Percentiles rank a stretch among this genome's conserved stretches.
Evolutionary conservation across 139 green algal genomes (phyloP).

Genomic region (Astrephomene gubernaculifera): DNA sequence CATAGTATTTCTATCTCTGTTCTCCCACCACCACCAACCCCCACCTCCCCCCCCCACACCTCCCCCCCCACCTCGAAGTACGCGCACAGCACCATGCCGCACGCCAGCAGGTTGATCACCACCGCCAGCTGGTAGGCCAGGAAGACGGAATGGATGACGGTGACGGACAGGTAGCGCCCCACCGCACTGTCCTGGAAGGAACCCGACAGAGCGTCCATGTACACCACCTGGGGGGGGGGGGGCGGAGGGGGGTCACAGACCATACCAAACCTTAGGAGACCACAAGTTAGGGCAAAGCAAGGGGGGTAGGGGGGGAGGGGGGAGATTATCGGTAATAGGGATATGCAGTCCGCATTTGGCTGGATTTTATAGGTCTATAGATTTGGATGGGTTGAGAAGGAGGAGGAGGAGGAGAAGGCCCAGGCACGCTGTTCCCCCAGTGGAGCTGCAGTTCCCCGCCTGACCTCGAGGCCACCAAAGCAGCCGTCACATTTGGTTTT

Average conservation of each 20-base stretch:
- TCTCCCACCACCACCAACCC: not conserved
- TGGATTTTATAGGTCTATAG: too few species aligned
- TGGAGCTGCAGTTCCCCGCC: too few species aligned
- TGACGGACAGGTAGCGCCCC: conserved; percentile 4
- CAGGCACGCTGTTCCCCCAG: too few species aligned
- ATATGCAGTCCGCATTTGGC: too few species aligned
- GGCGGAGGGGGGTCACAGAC: not conserved
- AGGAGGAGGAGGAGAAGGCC: too few species aligned
- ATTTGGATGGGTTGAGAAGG: too few species aligned
- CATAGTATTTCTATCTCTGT: not conserved
- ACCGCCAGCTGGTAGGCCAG: conserved; percentile 47
- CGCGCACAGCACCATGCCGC: conserved; percentile 43
- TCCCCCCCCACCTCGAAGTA: conserved; percentile 27
- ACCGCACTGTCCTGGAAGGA: conserved; percentile 28
- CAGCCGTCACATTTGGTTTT: too few species aligned
- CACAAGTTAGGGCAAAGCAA: too few species aligned
- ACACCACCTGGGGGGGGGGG: conserved; percentile 29
- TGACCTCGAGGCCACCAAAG: too few species aligned
- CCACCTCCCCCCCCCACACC: not conserved
- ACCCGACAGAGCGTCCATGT: conserved; percentile 39
- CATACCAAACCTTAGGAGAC: too few species aligned
- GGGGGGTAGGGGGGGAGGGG: too few species aligned
- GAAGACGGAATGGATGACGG: conserved; percentile 30
- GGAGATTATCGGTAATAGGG: too few species aligned
- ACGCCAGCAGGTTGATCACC: conserved; percentile 38